These are phyloP conservation scores for Albugo laibachii DNA, from an alignment of 352 stramenopile genomes.

Conservation along the genomic window DNA sequence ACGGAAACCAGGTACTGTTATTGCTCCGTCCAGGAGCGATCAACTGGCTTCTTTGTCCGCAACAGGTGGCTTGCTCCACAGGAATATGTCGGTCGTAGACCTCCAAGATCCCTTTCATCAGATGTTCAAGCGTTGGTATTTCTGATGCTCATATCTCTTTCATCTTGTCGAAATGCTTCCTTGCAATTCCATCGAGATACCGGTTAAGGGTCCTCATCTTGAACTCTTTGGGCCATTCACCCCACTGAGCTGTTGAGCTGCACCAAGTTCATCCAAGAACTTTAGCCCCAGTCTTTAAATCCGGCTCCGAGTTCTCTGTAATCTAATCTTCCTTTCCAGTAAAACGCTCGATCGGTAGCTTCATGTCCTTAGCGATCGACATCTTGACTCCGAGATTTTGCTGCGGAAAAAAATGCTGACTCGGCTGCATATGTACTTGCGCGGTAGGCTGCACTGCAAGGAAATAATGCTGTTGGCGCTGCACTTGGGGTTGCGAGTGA, in stretches of 20 bases:
- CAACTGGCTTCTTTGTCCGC: not conserved
- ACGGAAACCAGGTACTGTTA: not conserved
- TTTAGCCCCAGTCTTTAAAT: not conserved
- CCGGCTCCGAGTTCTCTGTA: not conserved
- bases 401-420: too few relatives aligned
- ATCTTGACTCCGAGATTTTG: not conserved
- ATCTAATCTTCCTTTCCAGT: not conserved
- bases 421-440: too few relatives aligned
- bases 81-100: not conserved
- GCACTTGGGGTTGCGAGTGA: too few relatives aligned
- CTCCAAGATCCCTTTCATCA: not conserved
- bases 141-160: too few relatives aligned
- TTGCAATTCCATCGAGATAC: not conserved
- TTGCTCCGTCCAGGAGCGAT: not conserved
- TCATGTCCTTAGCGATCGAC: not conserved
- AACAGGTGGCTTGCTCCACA: not conserved
- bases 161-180: slow-evolving; percentile 1
- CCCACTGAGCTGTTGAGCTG: not conserved
- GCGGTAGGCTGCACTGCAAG: too few relatives aligned
- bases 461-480: too few relatives aligned
- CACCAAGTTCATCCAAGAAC: not conserved
- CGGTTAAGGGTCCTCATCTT: not conserved
- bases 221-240: not conserved
- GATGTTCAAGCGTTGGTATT: not conserved
- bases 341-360: not conserved